phyloP scores from a whole-genome alignment of 306 rosid species.

The Quercus agrifolia region DNA sequence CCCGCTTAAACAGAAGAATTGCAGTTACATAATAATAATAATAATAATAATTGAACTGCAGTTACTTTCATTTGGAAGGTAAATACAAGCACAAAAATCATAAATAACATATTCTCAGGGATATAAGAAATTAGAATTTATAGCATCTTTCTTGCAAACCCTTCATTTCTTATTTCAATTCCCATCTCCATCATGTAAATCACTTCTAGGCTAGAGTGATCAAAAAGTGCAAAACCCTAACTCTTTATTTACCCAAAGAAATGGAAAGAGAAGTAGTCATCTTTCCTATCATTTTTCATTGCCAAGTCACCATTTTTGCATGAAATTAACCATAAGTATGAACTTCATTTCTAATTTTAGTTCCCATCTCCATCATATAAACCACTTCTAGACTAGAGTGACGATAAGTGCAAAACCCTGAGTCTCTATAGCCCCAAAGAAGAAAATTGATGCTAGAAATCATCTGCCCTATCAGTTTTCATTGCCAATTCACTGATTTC shows the following conservation, averaged over 20 bases:
- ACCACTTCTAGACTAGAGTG: no score
- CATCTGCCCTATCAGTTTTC: background rate
- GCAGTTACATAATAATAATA: no score
- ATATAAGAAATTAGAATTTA: background rate
- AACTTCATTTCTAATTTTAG: no score
- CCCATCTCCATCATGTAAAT: background rate
- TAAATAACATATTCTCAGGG: background rate
- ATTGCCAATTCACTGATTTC: background rate
- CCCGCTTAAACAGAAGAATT: background rate
- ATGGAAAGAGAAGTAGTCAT: no score
- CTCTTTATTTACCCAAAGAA: background rate
- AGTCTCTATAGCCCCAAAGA: background rate
- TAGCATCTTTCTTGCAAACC: background rate
- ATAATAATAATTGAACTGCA: background rate
- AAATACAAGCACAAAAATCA: background rate
- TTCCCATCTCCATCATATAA: no score
- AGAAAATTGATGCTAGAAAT: background rate
- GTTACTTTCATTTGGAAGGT: conserved; percentile 2
- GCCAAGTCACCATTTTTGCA: no score
- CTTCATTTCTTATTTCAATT: background rate
- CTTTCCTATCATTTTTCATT: no score
- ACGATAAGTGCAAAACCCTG: no score
- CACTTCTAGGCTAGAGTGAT: background rate
- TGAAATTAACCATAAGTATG: no score
- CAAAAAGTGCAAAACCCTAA: background rate